Conservation (phyloP, 129 eudicot species). For the Escallonia herrerae region DNA sequence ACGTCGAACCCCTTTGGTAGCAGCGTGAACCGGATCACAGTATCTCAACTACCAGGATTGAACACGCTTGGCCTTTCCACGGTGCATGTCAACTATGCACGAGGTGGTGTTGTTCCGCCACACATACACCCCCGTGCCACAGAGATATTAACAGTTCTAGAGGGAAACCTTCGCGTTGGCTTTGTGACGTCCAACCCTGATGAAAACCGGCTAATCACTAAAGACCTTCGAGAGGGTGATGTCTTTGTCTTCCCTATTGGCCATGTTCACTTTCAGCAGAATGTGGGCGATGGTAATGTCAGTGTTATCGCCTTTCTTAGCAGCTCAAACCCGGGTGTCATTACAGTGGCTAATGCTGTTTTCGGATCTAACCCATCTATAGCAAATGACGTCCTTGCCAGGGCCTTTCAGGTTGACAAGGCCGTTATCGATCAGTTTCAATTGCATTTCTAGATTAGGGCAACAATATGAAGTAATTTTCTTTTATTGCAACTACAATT, state of each 20-base stretch:
- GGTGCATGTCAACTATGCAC: neutral
- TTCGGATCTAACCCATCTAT: neutral
- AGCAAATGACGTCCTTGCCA: neutral
- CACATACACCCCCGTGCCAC: conserved; percentile 4
- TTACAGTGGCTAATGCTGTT: too few species aligned
- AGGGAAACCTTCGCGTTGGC: neutral
- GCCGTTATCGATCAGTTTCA: neutral
- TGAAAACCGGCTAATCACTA: neutral
- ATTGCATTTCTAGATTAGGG: too few species aligned
- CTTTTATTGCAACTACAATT: too few species aligned
- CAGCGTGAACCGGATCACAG: neutral
- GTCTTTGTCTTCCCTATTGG: neutral
- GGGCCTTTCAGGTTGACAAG: neutral
- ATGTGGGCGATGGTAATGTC: neutral
- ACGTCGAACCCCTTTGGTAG: neutral
- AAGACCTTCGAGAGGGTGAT: neutral
- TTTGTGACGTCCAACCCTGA: neutral
- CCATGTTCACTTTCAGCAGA: neutral
- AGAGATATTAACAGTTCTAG: neutral
- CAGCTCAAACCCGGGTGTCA: neutral
- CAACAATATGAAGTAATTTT: too few species aligned
- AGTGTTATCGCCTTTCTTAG: neutral
- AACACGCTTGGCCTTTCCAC: conserved; percentile 1
- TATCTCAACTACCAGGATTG: neutral
- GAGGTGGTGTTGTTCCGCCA: neutral